Percentiles rank a stretch among this genome's conserved stretches.
phyloP scores from a whole-genome alignment of 192 early-diverging fungal species.

The Dimargaris cristalligena region DNA sequence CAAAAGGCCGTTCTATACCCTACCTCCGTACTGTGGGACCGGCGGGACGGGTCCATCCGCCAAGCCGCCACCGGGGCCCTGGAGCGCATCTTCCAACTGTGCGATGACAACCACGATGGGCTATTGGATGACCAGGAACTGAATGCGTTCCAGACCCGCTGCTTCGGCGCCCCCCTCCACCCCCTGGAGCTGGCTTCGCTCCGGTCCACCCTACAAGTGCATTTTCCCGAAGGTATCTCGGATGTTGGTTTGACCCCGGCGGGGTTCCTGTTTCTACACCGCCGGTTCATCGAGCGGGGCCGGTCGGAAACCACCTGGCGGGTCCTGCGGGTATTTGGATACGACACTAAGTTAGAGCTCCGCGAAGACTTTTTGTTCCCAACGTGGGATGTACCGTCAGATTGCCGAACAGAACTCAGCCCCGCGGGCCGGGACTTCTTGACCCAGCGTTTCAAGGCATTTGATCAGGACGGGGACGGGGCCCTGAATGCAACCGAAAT shows the following conservation, averaged over 20 bases:
- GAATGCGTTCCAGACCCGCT: conserved; percentile 89
- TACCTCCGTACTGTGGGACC: conserved; percentile 91
- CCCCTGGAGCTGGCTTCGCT: conserved; percentile 90
- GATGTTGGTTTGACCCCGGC: conserved; percentile 75
- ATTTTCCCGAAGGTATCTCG: conserved; percentile 71
- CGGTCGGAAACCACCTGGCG: conserved; percentile 98
- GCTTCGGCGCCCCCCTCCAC: conserved; percentile 92
- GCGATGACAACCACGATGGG: conserved; percentile 88
- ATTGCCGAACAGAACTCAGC: conserved; percentile 88
- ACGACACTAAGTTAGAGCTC: conserved; percentile 85
- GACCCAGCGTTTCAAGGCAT: conserved; percentile 80
- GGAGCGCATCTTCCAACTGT: conserved; percentile 84
- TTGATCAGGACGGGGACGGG: conserved; percentile 95
- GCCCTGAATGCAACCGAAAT: conserved; percentile 77
- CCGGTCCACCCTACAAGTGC: conserved; percentile 83
- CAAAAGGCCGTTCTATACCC: conserved; percentile 98
- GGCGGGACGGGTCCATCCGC: conserved; percentile 74
- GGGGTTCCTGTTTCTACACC: conserved; percentile 89
- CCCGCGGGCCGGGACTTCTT: conserved; percentile 89
- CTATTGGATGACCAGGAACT: conserved; percentile 84
- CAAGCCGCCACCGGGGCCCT: conserved; percentile 82
- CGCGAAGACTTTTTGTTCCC: conserved; percentile 84
- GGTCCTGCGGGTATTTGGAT: conserved; percentile 87
- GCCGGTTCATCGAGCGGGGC: conserved; percentile 91
- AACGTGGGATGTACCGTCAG: conserved; percentile 67